Conservation (phyloP, 2,329 filamentous ascomycete genomes). For the Aspergillus sp. region DNA sequence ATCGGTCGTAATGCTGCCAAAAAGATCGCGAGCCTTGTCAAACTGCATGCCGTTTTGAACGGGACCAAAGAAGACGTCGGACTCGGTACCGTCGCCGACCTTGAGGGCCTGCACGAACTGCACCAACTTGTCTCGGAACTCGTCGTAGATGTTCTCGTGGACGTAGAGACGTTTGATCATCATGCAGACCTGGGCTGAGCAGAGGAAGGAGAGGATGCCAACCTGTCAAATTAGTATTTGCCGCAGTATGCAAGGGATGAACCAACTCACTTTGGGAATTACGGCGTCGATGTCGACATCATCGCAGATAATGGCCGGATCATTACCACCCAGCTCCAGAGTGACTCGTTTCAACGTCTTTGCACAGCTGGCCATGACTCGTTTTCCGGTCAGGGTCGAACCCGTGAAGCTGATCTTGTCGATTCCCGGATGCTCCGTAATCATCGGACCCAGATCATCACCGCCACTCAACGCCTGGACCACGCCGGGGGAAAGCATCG, state of each 20-base stretch:
- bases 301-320: constrained; percentile 50
- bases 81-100: constrained; percentile 36
- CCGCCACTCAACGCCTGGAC: constrained; percentile 53
- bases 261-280: constrained; percentile 29
- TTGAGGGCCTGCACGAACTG: constrained; percentile 41
- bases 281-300: constrained; percentile 48
- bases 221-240: constrained; percentile 23
- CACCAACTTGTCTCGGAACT: constrained; percentile 47
- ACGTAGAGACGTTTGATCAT: constrained; percentile 58
- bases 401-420: constrained; percentile 58
- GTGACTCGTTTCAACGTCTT: constrained; percentile 52
- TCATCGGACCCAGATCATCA: constrained; percentile 49
- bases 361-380: constrained; percentile 47
- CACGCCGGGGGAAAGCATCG: constrained; percentile 53
- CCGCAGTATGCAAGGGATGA: neutral
- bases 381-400: constrained; percentile 47
- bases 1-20: constrained; percentile 52
- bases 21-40: constrained; percentile 53
- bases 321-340: constrained; percentile 53
- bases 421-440: constrained; percentile 52
- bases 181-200: constrained; percentile 54
- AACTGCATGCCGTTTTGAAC: constrained; percentile 64
- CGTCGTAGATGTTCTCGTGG: constrained; percentile 55
- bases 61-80: constrained; percentile 51
- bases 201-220: constrained; percentile 47